Evolutionary conservation across 1,284 basidiomycete species (phyloP), one percentile per base, ranked within the genome.

Genomic region (Rhodotorula sp.): DNA sequence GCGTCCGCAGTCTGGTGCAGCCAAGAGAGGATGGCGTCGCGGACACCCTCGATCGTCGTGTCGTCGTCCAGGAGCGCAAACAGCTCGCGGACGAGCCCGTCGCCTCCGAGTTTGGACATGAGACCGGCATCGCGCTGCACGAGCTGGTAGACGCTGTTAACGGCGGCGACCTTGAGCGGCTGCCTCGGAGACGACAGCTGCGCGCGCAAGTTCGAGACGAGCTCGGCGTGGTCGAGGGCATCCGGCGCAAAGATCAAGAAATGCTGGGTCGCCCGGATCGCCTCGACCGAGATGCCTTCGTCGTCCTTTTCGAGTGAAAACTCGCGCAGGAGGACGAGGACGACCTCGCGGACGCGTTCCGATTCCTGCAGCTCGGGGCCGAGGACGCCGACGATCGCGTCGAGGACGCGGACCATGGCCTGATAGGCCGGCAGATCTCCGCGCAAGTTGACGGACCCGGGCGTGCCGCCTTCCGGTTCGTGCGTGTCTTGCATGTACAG

Each of bases 351-450:
- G 0, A 93, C 90, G n/a, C 89, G 85, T 38, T 87, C 85, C 1
- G 91, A 90, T 74, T 97, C 95, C 78, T 93, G 91, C 66, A 99
- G 88, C 79, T 99, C 97, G 0, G 97, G 95, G 1, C 97, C 97
- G 57, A 98, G 86, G 5, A 98, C 91, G 43, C 91, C 93, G 72
- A 97, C 92, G 55, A 97, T 85, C 0, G 94, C 93, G 79, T 97
- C 93, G 64, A 97, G 89, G 60, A 97, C 91, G 75, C 91, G 89
- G 78, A 93, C 97, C 52, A 94, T 88, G 23, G 92, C 89, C 60
- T 95, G 92, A 79, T 97, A 95, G 0, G 92, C 90, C 0, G 95
- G 94, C 52, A 93, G 85, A 78, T 95, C 93, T 16, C 93, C 94
- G 66, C 93, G 89, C 61, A 93, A 82, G 80, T 98, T 98, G 69